phyloP scores from a whole-genome alignment of 2,329 filamentous ascomycete genomes.

The Hypoxylon sp. region DNA sequence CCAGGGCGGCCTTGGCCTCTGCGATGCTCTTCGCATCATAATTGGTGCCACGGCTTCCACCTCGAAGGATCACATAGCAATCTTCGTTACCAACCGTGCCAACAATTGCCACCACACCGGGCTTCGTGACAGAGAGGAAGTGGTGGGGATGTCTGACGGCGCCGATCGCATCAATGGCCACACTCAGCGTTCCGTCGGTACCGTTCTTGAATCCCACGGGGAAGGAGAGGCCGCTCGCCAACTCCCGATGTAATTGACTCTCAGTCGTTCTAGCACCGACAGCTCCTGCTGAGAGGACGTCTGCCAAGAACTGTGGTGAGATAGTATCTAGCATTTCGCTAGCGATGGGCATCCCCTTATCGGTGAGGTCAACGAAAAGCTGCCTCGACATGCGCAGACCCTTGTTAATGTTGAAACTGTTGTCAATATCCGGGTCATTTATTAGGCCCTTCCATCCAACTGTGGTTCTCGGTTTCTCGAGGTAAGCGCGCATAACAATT shows the following conservation, averaged over 20 bases:
- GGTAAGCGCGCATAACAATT: slow-evolving; percentile 97
- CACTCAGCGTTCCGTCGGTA: slow-evolving; percentile 88
- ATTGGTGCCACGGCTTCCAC: slow-evolving; percentile 93
- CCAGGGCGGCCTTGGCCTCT: slow-evolving; percentile 83
- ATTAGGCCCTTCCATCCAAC: slow-evolving; percentile 99
- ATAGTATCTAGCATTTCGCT: slow-evolving; percentile 99
- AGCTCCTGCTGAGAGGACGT: slow-evolving; percentile 90
- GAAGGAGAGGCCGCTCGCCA: slow-evolving; percentile 94
- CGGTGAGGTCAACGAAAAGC: slow-evolving; percentile 92
- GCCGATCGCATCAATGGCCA: slow-evolving; percentile 95
- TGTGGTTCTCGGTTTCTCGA: slow-evolving; percentile 98
- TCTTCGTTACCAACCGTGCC: slow-evolving; percentile 95
- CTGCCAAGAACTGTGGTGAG: slow-evolving; percentile 95
- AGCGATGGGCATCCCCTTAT: slow-evolving; percentile 93
- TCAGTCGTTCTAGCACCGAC: slow-evolving; percentile 97
- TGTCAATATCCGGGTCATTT: slow-evolving; percentile 98
- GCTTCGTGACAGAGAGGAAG: slow-evolving; percentile 97
- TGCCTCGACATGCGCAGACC: slow-evolving; percentile 87
- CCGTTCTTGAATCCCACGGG: slow-evolving; percentile 99
- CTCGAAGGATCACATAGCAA: slow-evolving; percentile 95
- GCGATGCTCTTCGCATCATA: slow-evolving; percentile 88
- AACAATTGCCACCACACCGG: slow-evolving; percentile 93
- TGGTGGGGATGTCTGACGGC: slow-evolving; percentile 93
- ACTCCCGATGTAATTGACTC: slow-evolving; percentile 92
- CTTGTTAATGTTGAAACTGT: slow-evolving; percentile 99